Evolutionary conservation across 1,284 basidiomycete species (phyloP).

Genomic region (Tylopilus sp.): DNA sequence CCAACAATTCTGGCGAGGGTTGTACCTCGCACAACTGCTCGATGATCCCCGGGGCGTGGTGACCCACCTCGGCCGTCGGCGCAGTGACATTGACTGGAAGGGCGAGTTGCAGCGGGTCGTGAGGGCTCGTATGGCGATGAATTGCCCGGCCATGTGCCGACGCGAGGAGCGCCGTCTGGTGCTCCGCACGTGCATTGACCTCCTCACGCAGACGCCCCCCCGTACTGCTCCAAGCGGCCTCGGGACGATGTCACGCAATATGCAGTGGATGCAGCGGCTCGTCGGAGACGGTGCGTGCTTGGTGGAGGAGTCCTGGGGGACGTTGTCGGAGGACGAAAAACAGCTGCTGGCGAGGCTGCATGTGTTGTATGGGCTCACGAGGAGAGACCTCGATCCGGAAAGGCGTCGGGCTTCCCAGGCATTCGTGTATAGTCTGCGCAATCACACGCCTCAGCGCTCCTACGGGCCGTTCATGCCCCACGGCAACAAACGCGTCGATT

Average conservation of each 20-base stretch:
- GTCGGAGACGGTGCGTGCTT: conserved; percentile 45
- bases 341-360: conserved; percentile 51
- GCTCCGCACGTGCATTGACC: conserved; percentile 46
- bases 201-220: conserved; percentile 43
- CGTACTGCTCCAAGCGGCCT: conserved; percentile 29
- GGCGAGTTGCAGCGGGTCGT: conserved; percentile 48
- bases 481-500: conserved; percentile 48
- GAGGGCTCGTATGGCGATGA: conserved; percentile 45
- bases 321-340: conserved; percentile 36
- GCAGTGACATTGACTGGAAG: conserved; percentile 50
- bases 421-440: conserved; percentile 56
- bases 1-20: conserved; percentile 53
- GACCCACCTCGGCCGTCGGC: conserved; percentile 39
- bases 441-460: conserved; percentile 47
- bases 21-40: conserved; percentile 56
- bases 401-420: conserved; percentile 44
- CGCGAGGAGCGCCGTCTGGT: conserved; percentile 41
- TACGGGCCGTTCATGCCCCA: conserved; percentile 57
- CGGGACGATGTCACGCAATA: conserved; percentile 42
- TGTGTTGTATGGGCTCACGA: conserved; percentile 52
- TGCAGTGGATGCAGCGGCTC: conserved; percentile 48
- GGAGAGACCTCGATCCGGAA: conserved; percentile 34
- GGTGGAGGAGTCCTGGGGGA: conserved; percentile 33
- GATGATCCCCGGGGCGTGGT: conserved; percentile 55
- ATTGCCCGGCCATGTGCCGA: conserved; percentile 33